phyloP scores from a whole-genome alignment of 495 filamentous ascomycete genomes.

The Xylaria sp. region DNA sequence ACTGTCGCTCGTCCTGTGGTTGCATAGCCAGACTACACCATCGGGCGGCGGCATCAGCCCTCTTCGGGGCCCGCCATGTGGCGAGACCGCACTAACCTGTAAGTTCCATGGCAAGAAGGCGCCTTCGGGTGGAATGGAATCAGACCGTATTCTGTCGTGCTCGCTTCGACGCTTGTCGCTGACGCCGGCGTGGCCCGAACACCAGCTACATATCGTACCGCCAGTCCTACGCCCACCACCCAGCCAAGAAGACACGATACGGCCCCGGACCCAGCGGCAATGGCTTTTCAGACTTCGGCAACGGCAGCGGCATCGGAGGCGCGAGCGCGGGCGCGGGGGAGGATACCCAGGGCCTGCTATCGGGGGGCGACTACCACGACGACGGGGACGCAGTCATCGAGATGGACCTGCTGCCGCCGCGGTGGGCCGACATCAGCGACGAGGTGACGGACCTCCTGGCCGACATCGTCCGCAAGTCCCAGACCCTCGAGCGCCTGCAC shows the following conservation, averaged over 20 bases:
- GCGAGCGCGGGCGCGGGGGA: constrained; percentile 54
- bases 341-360: constrained; percentile 88
- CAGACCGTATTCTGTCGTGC: not conserved
- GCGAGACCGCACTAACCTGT: constrained; percentile 99
- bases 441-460: constrained; percentile 86
- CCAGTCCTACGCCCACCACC: constrained; percentile 96
- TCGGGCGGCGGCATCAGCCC: constrained; percentile 19
- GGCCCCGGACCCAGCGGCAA: constrained; percentile 60
- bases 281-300: constrained; percentile 69
- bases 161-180: not conserved
- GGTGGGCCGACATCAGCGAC: constrained; percentile 95
- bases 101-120: constrained; percentile 37
- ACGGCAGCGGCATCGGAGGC: constrained; percentile 43
- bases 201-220: constrained; percentile 96
- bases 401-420: constrained; percentile 95
- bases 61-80: constrained; percentile 74
- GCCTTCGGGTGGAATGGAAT: not conserved
- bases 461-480: constrained; percentile 80
- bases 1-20: constrained; percentile 14
- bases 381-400: constrained; percentile 93
- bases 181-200: not conserved
- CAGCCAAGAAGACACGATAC: constrained; percentile 81
- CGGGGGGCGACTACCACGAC: constrained; percentile 81
- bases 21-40: constrained; percentile 6
- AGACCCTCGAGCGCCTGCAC: constrained; percentile 87